Percentiles rank a stretch among this genome's conserved stretches.
These are phyloP conservation scores for Phytopythium litorale DNA, from an alignment of 352 stramenopile genomes.

Conservation along the genomic window DNA sequence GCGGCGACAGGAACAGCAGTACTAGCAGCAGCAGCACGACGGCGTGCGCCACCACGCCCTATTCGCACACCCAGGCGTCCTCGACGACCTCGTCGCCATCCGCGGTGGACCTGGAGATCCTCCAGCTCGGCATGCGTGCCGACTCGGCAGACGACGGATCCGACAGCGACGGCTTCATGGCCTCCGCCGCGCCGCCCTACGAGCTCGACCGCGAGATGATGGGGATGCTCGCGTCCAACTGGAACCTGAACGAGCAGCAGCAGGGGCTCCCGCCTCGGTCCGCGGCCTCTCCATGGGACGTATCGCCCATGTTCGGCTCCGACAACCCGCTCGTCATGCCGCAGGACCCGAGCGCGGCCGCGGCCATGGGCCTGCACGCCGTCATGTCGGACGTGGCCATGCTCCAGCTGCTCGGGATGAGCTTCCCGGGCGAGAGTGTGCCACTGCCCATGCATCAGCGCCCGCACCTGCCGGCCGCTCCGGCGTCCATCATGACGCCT, in stretches of 20 bases:
- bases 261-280: conserved; percentile 3
- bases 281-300: conserved; percentile 12
- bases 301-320: conserved; percentile 3
- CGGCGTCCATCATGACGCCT: conserved; percentile 5
- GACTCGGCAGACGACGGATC: background rate
- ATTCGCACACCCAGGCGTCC: background rate
- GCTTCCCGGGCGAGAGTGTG: conserved; percentile 5
- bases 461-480: conserved; percentile 8
- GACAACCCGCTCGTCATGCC: conserved; percentile 10
- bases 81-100: conserved; percentile 6
- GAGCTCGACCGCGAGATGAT: conserved; percentile 30
- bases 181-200: conserved; percentile 2
- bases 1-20: background rate
- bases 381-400: conserved; percentile 8
- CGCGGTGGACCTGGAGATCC: conserved; percentile 5
- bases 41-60: background rate
- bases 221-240: conserved; percentile 27
- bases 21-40: background rate
- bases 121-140: conserved; percentile 5
- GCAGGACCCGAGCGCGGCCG: conserved; percentile 6
- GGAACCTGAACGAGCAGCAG: conserved; percentile 21
- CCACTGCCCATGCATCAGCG: background rate
- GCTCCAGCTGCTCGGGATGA: conserved; percentile 3
- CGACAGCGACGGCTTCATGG: conserved; percentile 2
- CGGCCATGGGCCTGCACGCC: conserved; percentile 14